Evolutionary conservation across 371 early-diverging fungal genomes (phyloP).

Genomic region (Apophysomyces elegans): DNA sequence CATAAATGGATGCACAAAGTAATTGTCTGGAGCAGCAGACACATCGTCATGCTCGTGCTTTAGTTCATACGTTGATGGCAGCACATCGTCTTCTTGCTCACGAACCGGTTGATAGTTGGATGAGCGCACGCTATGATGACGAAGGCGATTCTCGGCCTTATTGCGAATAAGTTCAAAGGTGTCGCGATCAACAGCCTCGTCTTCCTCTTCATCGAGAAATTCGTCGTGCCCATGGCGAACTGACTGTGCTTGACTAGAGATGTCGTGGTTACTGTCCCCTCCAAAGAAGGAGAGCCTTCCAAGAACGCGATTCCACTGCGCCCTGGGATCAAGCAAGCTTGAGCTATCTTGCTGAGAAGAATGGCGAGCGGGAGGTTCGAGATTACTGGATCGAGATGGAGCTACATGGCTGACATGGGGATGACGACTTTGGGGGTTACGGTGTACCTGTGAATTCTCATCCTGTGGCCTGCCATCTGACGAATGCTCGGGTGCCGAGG

Average conservation of each 20-base stretch:
- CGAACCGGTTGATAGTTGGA: not conserved
- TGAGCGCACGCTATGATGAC: conserved; percentile 12
- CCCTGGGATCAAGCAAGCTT: conserved; percentile 11
- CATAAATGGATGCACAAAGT: conserved; percentile 40
- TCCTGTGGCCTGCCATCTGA: conserved; percentile 10
- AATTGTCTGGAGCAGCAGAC: conserved; percentile 24
- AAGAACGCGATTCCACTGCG: conserved; percentile 16
- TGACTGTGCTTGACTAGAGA: conserved; percentile 10
- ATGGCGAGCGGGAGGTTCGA: not conserved
- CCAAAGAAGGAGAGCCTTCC: conserved; percentile 7
- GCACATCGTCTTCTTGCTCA: conserved; percentile 31
- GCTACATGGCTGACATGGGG: conserved; percentile 5
- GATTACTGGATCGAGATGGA: conserved; percentile 4
- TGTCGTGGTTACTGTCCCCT: conserved; percentile 11
- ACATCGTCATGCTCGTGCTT: conserved; percentile 15
- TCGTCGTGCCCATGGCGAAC: conserved; percentile 1
- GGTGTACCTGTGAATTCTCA: conserved; percentile 1
- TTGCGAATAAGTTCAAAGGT: conserved; percentile 34
- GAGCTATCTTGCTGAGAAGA: conserved; percentile 11
- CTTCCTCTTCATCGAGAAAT: conserved; percentile 19
- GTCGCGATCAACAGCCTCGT: conserved; percentile 26
- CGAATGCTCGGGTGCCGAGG: conserved; percentile 9
- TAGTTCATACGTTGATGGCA: conserved; percentile 36
- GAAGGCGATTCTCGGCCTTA: conserved; percentile 9
- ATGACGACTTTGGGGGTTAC: not conserved